Evolutionary conservation across 805 yeast genomes (phyloP).

Genomic region (Blastobotrys chiropterorum): DNA sequence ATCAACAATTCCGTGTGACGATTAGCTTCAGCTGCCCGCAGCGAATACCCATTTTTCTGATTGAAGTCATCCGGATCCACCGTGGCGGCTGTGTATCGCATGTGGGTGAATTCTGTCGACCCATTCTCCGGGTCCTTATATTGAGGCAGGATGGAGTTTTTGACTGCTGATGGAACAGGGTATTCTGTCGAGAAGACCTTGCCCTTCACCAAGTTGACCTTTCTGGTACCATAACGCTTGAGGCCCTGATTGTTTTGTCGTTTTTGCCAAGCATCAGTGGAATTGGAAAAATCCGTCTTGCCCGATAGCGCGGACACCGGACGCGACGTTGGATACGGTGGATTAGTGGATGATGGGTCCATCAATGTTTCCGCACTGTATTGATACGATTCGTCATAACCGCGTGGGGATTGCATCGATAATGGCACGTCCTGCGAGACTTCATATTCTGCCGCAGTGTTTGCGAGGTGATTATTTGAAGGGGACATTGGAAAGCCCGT

Average conservation of each 20-base stretch:
- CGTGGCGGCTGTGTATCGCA: conserved; percentile 61
- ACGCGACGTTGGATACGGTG: conserved; percentile 6
- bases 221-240: conserved; percentile 31
- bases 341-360: conserved; percentile 1
- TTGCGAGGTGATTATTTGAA: neutral
- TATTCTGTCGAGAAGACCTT: conserved; percentile 31
- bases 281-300: conserved; percentile 10
- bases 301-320: conserved; percentile 11
- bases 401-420: conserved; percentile 4
- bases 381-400: conserved; percentile 2
- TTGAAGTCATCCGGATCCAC: conserved; percentile 63
- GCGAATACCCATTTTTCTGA: conserved; percentile 45
- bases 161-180: conserved; percentile 37
- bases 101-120: conserved; percentile 47
- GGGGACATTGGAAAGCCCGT: conserved; percentile 18
- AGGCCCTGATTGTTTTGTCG: conserved; percentile 27
- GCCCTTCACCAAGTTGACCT: conserved; percentile 33
- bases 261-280: conserved; percentile 23
- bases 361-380: conserved; percentile 8
- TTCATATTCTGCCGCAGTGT: neutral
- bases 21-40: conserved; percentile 51
- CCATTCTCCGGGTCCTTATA: conserved; percentile 41
- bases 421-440: conserved; percentile 6
- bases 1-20: conserved; percentile 56
- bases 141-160: conserved; percentile 31